phyloP scores from a whole-genome alignment of 2,329 filamentous ascomycete genomes.

The Paraconiothyrium brasiliense region DNA sequence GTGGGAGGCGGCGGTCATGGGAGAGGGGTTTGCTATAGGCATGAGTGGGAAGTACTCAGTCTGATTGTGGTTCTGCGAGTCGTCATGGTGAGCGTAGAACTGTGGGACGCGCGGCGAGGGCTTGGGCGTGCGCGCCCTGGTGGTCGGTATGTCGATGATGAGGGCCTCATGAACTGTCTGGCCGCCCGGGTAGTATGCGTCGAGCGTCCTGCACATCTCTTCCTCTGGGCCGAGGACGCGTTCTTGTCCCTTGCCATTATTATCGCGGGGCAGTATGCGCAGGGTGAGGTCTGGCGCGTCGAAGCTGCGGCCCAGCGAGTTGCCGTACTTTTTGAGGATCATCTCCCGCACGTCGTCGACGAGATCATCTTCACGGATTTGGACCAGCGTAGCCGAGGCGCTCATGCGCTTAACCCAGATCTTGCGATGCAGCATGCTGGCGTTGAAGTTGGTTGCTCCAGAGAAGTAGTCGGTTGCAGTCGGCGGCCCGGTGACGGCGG shows the following conservation, averaged over 20 bases:
- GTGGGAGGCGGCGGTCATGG: conserved; percentile 48
- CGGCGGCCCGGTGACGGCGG: conserved; percentile 34
- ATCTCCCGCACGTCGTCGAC: conserved; percentile 95
- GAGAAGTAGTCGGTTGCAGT: conserved; percentile 53
- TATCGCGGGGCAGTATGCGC: conserved; percentile 76
- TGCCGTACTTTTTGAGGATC: conserved; percentile 92
- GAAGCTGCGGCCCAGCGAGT: conserved; percentile 87
- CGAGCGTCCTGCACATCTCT: conserved; percentile 78
- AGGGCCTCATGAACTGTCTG: conserved; percentile 90
- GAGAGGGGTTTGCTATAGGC: conserved; percentile 53
- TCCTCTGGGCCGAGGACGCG: conserved; percentile 86
- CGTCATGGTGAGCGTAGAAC: conserved; percentile 68
- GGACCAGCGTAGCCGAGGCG: conserved; percentile 86
- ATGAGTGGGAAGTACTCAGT: conserved; percentile 86
- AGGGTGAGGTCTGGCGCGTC: conserved; percentile 90
- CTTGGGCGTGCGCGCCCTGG: conserved; percentile 76
- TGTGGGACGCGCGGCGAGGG: conserved; percentile 73
- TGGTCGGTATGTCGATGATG: conserved; percentile 81
- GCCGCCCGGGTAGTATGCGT: conserved; percentile 84
- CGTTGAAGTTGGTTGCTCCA: conserved; percentile 43
- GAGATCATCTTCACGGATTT: conserved; percentile 85
- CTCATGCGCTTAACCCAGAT: conserved; percentile 93
- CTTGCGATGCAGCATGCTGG: conserved; percentile 69
- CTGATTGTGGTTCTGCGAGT: conserved; percentile 69
- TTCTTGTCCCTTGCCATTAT: conserved; percentile 60